Base-by-base conservation (phyloP, 1,139 yeast species). In the Zygosaccharomyces pseudobailii region DNA sequence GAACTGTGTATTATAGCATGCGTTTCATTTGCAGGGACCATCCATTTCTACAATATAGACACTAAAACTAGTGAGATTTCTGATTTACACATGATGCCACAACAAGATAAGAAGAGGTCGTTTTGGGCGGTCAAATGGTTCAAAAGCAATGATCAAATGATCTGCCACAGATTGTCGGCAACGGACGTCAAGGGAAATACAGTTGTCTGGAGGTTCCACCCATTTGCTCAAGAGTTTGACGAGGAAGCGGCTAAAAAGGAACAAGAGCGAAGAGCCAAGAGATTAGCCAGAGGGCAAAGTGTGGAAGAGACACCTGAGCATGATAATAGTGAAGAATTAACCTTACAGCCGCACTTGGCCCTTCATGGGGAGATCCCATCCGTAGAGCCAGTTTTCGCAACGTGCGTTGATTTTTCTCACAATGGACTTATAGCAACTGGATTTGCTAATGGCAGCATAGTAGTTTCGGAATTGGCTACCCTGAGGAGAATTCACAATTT, bases 381-480 rank as follows among this genome's bases (percentile, higher is more conserved):
- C 48, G 72, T 66, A 48, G 59, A 71, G 0, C 63, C 66, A 2
- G 68, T 76, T 2, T 82, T 83, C 60, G 88, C 90, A 1, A 79
- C 79, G n/a, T 71, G 82, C 22, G 57, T 84, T 4, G 82, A 79
- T 37, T 64, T 82, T 0, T 76, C 75, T 2, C 59, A 70, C 0
- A 68, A 65, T 5, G 76, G 74, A 10, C 66, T 76, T 45, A 73
- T 84, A 17, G 96, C 95, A 0, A 79, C 87, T 6, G 97, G 97
- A 0, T 87, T 84, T 66, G 83, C 87, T 43, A 79, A 83, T 55
- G 97, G 97, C 8, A 87, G 83, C 50, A 84, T 87, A 1, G 76
- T 82, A 37, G 71, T 90, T 33, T 85, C 79, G 54, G 86, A 82
- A 56, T 69, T 85, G 34, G 74, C 72, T 8, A 76, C 82, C 1